phyloP scores from a whole-genome alignment of 495 filamentous ascomycete genomes.

The Penicillium crystallinum region DNA sequence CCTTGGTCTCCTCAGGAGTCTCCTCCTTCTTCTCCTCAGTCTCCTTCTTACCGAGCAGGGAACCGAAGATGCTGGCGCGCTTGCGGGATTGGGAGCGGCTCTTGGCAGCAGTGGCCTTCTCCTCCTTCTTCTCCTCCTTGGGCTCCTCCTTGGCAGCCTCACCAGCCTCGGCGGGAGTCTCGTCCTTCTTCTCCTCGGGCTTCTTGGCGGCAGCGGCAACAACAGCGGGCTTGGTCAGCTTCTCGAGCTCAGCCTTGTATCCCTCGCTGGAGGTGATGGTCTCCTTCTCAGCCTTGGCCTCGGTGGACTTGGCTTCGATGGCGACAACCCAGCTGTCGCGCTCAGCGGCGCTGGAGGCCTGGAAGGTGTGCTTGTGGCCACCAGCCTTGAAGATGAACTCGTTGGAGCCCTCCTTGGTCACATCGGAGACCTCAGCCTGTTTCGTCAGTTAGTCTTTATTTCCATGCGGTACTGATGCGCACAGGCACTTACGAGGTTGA shows the following conservation, averaged over 20 bases:
- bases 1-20: too few relatives aligned
- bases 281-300: conserved; percentile 70
- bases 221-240: conserved; percentile 48
- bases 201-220: conserved; percentile 42
- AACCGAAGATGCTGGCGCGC: conserved; percentile 77
- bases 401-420: conserved; percentile 62
- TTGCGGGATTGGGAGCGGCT: conserved; percentile 83
- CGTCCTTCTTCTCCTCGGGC: conserved; percentile 48
- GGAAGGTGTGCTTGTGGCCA: conserved; percentile 87
- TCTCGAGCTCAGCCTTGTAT: conserved; percentile 74
- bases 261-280: conserved; percentile 64
- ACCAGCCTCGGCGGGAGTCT: conserved; percentile 42
- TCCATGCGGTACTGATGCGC: background rate
- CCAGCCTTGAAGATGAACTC: conserved; percentile 82
- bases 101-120: conserved; percentile 43
- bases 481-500: conserved; percentile 67
- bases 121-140: conserved; percentile 43
- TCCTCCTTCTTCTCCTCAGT: conserved; percentile 53
- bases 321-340: conserved; percentile 87
- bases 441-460: conserved; percentile 13
- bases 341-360: conserved; percentile 65
- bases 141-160: conserved; percentile 34
- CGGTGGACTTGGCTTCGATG: conserved; percentile 66
- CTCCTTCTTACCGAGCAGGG: conserved; percentile 69
- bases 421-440: conserved; percentile 77